These are phyloP conservation scores for Moesziomyces parantarcticus DNA, from an alignment of 1,284 basidiomycete species.

Conservation along the genomic window DNA sequence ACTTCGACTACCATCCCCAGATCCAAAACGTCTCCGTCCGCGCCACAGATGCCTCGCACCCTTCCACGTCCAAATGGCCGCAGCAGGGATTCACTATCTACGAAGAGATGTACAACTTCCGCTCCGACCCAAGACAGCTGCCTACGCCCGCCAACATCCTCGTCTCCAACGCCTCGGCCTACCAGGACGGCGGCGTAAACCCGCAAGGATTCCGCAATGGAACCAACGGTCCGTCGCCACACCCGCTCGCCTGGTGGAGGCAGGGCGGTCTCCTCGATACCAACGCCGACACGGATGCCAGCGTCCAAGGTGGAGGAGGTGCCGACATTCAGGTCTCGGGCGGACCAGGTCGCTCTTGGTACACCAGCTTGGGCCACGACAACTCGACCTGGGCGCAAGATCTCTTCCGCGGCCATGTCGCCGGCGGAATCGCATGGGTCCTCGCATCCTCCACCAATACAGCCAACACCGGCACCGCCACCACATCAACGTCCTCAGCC, in stretches of 20 bases:
- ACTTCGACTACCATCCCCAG: constrained; percentile 80
- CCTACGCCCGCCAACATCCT: constrained; percentile 47
- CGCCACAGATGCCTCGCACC: constrained; percentile 26
- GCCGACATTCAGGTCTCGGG: constrained; percentile 46
- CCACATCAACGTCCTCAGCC: constrained; percentile 1
- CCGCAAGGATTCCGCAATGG: constrained; percentile 73
- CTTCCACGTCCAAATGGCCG: constrained; percentile 44
- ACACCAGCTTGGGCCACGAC: constrained; percentile 80
- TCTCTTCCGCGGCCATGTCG: constrained; percentile 77
- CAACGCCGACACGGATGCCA: constrained; percentile 23
- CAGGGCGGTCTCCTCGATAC: constrained; percentile 71
- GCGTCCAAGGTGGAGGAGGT: constrained; percentile 38
- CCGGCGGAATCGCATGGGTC: constrained; percentile 79
- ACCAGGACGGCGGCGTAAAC: constrained; percentile 44
- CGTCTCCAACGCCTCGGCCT: constrained; percentile 47
- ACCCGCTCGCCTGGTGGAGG: constrained; percentile 79
- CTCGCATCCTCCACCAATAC: constrained; percentile 70
- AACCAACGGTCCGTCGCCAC: constrained; percentile 74
- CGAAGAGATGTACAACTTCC: constrained; percentile 77
- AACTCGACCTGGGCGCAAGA: constrained; percentile 76
- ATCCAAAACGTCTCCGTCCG: constrained; percentile 72
- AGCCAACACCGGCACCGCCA: constrained; percentile 3
- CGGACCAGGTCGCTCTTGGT: constrained; percentile 79
- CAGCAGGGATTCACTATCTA: constrained; percentile 27
- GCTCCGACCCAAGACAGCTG: constrained; percentile 77